Percentiles rank a stretch among this genome's conserved stretches.
phyloP scores from a whole-genome alignment of 495 filamentous ascomycete species.

The Daldinia caldariorum region DNA sequence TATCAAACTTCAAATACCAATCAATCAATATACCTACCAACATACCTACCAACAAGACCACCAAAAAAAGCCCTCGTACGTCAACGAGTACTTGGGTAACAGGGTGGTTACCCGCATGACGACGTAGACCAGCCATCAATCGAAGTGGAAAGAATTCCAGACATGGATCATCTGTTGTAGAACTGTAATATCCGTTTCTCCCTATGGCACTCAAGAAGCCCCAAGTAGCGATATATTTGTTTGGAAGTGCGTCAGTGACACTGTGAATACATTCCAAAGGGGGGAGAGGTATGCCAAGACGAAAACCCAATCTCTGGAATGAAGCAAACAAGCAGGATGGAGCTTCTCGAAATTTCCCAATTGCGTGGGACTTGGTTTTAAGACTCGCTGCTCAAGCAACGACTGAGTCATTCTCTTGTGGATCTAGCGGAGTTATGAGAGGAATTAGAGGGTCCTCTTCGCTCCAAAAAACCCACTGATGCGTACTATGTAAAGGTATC shows the following conservation, averaged over 20 bases:
- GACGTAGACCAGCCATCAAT: slow-evolving; percentile 20
- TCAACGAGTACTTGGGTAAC: slow-evolving; percentile 2
- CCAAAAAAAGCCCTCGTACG: not conserved
- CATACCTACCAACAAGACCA: not conserved
- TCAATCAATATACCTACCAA: not conserved
- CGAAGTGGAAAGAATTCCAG: slow-evolving; percentile 28
- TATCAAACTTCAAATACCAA: slow-evolving; percentile 1
- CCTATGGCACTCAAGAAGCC: slow-evolving; percentile 14
- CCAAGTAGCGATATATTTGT: slow-evolving; percentile 26
- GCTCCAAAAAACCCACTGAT: not conserved
- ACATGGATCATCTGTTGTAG: slow-evolving; percentile 35
- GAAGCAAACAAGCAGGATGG: slow-evolving; percentile 14
- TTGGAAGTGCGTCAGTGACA: slow-evolving; percentile 43
- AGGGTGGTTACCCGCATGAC: not conserved
- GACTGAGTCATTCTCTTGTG: slow-evolving; percentile 34
- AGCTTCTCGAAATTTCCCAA: slow-evolving; percentile 39
- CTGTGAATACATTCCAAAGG: slow-evolving; percentile 34
- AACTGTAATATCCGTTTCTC: slow-evolving; percentile 36
- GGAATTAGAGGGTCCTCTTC: slow-evolving; percentile 11
- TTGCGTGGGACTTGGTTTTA: slow-evolving; percentile 26
- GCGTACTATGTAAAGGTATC: slow-evolving; percentile 8
- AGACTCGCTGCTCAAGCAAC: slow-evolving; percentile 30
- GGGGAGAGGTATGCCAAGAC: slow-evolving; percentile 14
- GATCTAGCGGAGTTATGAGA: slow-evolving; percentile 24
- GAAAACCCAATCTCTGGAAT: slow-evolving; percentile 28